phyloP scores from a whole-genome alignment of 2,329 filamentous ascomycete species.

The Phialophora macrospora region DNA sequence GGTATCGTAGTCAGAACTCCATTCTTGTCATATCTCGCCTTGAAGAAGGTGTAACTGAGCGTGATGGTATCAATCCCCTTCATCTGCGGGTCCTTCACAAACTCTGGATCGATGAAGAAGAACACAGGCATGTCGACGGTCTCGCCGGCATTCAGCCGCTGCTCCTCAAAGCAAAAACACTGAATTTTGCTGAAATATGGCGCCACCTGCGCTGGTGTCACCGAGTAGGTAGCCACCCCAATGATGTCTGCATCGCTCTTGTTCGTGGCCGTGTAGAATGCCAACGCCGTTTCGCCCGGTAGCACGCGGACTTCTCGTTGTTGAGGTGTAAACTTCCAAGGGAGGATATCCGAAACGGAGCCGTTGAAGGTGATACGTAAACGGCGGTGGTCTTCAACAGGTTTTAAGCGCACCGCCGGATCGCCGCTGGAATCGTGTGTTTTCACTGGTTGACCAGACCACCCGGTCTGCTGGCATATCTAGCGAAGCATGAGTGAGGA shows the following conservation, averaged over 20 bases:
- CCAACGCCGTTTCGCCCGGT: conserved; percentile 93
- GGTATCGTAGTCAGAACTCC: conserved; percentile 62
- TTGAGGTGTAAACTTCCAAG: conserved; percentile 97
- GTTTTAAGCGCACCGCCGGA: conserved; percentile 75
- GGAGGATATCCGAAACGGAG: conserved; percentile 90
- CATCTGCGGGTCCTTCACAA: conserved; percentile 91
- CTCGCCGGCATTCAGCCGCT: conserved; percentile 91
- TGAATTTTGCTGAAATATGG: conserved; percentile 99
- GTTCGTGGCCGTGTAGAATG: conserved; percentile 98
- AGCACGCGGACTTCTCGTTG: conserved; percentile 95
- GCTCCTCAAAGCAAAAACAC: conserved; percentile 98
- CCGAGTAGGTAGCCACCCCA: conserved; percentile 95
- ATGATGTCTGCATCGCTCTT: conserved; percentile 90
- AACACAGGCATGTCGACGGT: conserved; percentile 99
- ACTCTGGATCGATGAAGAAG: conserved; percentile 97
- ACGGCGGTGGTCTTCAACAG: conserved; percentile 78
- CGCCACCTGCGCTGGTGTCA: conserved; percentile 92
- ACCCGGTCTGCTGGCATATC: conserved; percentile 65
- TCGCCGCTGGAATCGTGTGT: conserved; percentile 69
- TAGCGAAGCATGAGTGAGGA: conserved; percentile 35
- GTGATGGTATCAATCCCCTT: conserved; percentile 93
- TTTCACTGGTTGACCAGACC: conserved; percentile 90
- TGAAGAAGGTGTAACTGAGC: conserved; percentile 97
- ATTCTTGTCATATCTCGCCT: conserved; percentile 83
- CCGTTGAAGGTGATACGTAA: conserved; percentile 96